These are phyloP conservation scores for Rubia yunnanensis DNA, from an alignment of 257 asterid species.

Conservation along the genomic window DNA sequence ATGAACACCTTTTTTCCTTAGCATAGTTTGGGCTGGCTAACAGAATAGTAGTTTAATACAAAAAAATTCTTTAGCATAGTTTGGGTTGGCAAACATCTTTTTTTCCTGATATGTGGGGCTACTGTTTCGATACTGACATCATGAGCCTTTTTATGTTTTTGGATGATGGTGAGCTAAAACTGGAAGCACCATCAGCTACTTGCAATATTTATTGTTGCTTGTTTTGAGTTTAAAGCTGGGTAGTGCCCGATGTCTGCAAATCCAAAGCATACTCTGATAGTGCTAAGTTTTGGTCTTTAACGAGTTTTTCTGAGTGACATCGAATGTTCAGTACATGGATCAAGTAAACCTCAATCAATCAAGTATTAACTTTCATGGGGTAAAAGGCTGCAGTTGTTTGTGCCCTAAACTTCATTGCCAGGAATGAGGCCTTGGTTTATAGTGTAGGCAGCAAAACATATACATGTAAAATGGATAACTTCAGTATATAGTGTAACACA, in stretches of 20 bases:
- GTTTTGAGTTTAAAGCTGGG: background rate
- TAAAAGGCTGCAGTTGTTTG: background rate
- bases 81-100: background rate
- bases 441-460: background rate
- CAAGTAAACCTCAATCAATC: background rate
- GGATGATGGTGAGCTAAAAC: background rate
- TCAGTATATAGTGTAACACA: background rate
- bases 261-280: background rate
- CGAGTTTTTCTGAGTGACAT: background rate
- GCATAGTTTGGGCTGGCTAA: background rate
- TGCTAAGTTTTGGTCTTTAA: too few species aligned
- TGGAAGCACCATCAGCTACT: background rate
- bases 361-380: background rate
- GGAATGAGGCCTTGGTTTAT: background rate
- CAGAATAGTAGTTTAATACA: background rate
- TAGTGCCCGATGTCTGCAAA: background rate
- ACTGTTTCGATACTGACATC: background rate
- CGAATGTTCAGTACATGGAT: background rate
- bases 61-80: background rate
- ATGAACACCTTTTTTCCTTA: too few species aligned
- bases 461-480: background rate
- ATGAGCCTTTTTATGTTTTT: background rate
- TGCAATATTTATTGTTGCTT: background rate
- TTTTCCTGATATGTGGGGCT: background rate
- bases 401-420: background rate